A percentile compares a stretch with the other conserved stretches of the same genome.
phyloP scores from a whole-genome alignment of 1,139 yeast species.

The Nakaseomyces kungkrabaensis region DNA sequence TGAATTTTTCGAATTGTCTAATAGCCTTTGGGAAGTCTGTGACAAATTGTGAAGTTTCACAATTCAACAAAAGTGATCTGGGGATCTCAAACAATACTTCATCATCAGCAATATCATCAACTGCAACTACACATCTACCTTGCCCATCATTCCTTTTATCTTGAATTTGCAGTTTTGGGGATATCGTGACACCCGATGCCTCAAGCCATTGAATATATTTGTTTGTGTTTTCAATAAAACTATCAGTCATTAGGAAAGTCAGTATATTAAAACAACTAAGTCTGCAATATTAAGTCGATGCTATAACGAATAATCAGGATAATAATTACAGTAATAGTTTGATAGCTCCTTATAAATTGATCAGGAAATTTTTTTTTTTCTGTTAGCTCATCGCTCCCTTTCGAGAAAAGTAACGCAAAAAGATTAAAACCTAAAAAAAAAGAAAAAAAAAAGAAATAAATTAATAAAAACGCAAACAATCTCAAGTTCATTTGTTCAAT shows the following conservation, averaged over 20 bases:
- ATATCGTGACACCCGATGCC: constrained; percentile 33
- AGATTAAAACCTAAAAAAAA: not conserved
- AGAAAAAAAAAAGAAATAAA: not conserved
- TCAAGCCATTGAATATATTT: constrained; percentile 47
- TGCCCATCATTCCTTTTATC: constrained; percentile 52
- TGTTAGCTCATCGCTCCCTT: not conserved
- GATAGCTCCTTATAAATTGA: not conserved
- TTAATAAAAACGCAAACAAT: not conserved
- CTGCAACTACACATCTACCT: constrained; percentile 74
- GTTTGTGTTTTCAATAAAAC: constrained; percentile 32
- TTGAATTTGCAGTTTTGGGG: constrained; percentile 46
- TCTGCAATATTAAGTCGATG: too few relatives aligned
- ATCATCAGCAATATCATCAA: constrained; percentile 44
- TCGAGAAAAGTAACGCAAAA: not conserved
- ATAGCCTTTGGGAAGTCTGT: constrained; percentile 33
- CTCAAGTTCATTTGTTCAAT: not conserved
- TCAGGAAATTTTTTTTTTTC: not conserved
- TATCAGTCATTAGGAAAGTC: not conserved
- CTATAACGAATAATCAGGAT: too few relatives aligned
- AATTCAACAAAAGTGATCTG: constrained; percentile 44
- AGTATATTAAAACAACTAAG: not conserved
- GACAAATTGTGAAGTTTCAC: constrained; percentile 44
- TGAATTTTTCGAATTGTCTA: constrained; percentile 32
- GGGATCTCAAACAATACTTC: constrained; percentile 68
- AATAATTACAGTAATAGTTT: too few relatives aligned